Evolutionary conservation across 2,329 filamentous ascomycete species (phyloP), one percentile per base, ranked within the genome.

Genomic region (Dothideomycetes sp.): DNA sequence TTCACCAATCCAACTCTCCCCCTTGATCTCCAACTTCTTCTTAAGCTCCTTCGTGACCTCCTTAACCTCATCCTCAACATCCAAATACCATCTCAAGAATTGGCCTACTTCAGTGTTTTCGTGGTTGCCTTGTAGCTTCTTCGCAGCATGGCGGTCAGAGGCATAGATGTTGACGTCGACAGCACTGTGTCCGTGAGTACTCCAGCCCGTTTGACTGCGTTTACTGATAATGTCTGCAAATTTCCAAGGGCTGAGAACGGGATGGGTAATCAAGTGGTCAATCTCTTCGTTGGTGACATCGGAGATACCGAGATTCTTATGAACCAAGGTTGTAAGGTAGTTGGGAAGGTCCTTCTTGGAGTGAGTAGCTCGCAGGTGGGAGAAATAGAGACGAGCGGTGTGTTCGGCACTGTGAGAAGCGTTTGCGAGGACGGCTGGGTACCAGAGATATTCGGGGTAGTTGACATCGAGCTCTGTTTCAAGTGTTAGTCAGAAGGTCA

Each of bases 91-190:
- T 6, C 77, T 69, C 44, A 98, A 64, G 60, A 95, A 98, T 31
- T 74, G 68, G 23, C 91, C 91, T 1, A 98, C 73, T 18, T 96
- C 87, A 0, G 81, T 96, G 58, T 98, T 98, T 68, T 98, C 91
- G 41, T 93, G 80, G 59, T 96, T 96, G 6, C 89, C 89, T 3
- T 76, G 67, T 5, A 94, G 69, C 11, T 72, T 68, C 30, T 74
- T 71, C 1, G 80, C 75, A 20, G 68, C 64, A 25, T 74, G 70
- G 0, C 75, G 70, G 3, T 84, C 79, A 0, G 83, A 88, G 38
- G 84, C 82, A 64, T 96, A 98, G 50, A 98, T 85, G 61, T 98
- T 98, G 34, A 98, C 91, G 58, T 98, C 91, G 6, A 91, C 87
- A 37, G 82, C 91, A 57, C 56, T 55, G 45, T 98, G 91, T 19